Percentiles rank a stretch among this genome's conserved stretches.
Conservation (phyloP, 129 eudicot genomes). For the Mikania micrantha region DNA sequence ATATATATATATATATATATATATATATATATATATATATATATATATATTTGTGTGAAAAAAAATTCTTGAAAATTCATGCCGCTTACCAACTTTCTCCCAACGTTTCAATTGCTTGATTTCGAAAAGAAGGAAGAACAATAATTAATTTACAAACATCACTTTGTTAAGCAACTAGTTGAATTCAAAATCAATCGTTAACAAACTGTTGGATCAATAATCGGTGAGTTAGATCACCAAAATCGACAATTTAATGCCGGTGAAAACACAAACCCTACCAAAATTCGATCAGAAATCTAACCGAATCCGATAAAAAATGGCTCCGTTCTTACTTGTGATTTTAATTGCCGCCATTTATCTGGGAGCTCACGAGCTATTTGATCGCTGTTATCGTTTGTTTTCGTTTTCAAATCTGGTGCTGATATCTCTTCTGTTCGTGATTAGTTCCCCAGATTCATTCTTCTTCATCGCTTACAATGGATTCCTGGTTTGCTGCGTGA, state of each 20-base stretch:
- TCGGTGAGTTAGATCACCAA: conserved; percentile 24
- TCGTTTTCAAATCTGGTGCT: conserved; percentile 11
- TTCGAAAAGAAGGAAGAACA: conserved; percentile 13
- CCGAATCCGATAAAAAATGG: too few species aligned
- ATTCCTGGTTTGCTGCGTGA: neutral
- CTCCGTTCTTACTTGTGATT: conserved; percentile 10
- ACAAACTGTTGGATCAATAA: conserved; percentile 15
- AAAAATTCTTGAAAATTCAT: conserved; percentile 4
- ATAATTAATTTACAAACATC: conserved; percentile 8
- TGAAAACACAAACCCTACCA: neutral
- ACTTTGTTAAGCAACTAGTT: neutral
- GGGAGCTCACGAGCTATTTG: conserved; percentile 14
- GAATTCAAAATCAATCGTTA: conserved; percentile 11
- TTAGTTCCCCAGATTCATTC: conserved; percentile 14
- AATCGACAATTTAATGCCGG: neutral
- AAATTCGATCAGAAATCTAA: conserved; percentile 11
- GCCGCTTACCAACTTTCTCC: conserved; percentile 21
- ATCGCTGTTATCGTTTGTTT: conserved; percentile 13
- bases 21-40: neutral
- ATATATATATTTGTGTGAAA: too few species aligned
- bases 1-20: too few species aligned
- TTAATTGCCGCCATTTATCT: conserved; percentile 13
- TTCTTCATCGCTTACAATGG: conserved; percentile 13
- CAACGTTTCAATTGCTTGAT: conserved; percentile 18
- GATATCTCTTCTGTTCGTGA: conserved; percentile 5